These are phyloP conservation scores for Chlorella sp. DNA, from an alignment of 139 green algal species.

Conservation along the genomic window DNA sequence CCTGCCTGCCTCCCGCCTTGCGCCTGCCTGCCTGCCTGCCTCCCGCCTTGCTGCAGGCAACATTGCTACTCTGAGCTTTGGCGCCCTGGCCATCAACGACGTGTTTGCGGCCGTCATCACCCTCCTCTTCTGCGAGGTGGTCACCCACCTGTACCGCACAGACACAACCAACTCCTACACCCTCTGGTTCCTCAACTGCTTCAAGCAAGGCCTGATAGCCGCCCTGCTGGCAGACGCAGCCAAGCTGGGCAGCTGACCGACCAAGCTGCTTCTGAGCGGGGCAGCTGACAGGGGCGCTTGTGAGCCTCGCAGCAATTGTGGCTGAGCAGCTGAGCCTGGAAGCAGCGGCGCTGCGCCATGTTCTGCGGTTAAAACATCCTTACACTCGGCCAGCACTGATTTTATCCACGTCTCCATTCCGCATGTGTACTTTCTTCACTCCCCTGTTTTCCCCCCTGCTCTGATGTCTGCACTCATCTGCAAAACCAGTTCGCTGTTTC, in stretches of 20 bases:
- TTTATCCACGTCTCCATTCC: no score
- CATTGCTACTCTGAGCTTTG: slow-evolving; percentile 71
- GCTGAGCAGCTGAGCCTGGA: no score
- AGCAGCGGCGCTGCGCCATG: no score
- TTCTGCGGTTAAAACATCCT: no score
- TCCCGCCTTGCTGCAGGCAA: slow-evolving; percentile 45
- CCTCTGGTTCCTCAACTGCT: slow-evolving; percentile 65
- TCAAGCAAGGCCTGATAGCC: slow-evolving; percentile 68
- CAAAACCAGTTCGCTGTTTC: no score
- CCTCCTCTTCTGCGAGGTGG: slow-evolving; percentile 62
- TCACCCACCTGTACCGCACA: slow-evolving; percentile 54
- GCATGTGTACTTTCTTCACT: no score
- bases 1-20: neutral
- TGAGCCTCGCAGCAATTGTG: no score
- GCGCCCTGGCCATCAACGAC: slow-evolving; percentile 76
- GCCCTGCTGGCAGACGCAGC: slow-evolving; percentile 69
- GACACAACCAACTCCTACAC: slow-evolving; percentile 22
- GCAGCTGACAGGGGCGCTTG: no score
- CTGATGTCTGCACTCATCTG: no score
- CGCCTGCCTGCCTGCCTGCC: neutral
- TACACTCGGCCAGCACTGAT: no score
- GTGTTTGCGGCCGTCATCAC: slow-evolving; percentile 70
- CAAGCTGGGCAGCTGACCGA: slow-evolving; percentile 63
- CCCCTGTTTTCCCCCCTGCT: no score
- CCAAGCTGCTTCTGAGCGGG: no score